These are phyloP conservation scores for Zalaria sp. DNA, from an alignment of 2,329 filamentous ascomycete species.

Conservation along the genomic window DNA sequence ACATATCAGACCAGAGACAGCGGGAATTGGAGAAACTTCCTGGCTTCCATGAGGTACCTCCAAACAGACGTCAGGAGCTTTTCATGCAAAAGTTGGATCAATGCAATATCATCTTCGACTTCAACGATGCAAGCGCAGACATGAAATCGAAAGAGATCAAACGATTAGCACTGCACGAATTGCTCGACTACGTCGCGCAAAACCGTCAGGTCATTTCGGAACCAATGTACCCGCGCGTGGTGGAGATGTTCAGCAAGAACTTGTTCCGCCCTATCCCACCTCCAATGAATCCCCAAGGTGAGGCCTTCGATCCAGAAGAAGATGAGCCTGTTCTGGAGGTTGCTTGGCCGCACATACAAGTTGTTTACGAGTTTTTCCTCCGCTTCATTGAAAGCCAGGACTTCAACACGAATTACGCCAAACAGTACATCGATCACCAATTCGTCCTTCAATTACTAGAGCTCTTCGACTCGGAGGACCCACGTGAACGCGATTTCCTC, in stretches of 20 bases:
- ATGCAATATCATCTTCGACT: conserved; percentile 99
- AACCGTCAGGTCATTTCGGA: conserved; percentile 98
- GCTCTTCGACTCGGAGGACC: conserved; percentile 95
- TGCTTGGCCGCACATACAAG: conserved; percentile 97
- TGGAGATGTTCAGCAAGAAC: conserved; percentile 99
- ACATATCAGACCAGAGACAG: conserved; percentile 80
- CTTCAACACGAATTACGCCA: conserved; percentile 99
- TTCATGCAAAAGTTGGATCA: conserved; percentile 99
- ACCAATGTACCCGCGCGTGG: conserved; percentile 95
- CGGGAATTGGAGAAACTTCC: conserved; percentile 93
- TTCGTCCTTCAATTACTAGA: conserved; percentile 95
- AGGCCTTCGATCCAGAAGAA: conserved; percentile 96
- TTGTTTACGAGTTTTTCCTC: conserved; percentile 98
- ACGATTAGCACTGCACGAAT: conserved; percentile 82
- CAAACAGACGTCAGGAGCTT: conserved; percentile 84
- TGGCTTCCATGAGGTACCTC: conserved; percentile 93
- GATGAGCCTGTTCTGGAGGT: conserved; percentile 97
- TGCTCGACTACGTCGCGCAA: conserved; percentile 96
- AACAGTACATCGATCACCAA: conserved; percentile 95
- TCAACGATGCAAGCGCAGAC: conserved; percentile 93
- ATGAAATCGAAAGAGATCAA: conserved; percentile 99
- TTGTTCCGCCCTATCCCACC: conserved; percentile 93
- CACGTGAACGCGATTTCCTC: conserved; percentile 87
- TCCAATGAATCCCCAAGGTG: conserved; percentile 92
- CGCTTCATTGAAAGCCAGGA: conserved; percentile 98